phyloP scores from a whole-genome alignment of 2,329 filamentous ascomycete species.

The Westerdykella aurantiaca region DNA sequence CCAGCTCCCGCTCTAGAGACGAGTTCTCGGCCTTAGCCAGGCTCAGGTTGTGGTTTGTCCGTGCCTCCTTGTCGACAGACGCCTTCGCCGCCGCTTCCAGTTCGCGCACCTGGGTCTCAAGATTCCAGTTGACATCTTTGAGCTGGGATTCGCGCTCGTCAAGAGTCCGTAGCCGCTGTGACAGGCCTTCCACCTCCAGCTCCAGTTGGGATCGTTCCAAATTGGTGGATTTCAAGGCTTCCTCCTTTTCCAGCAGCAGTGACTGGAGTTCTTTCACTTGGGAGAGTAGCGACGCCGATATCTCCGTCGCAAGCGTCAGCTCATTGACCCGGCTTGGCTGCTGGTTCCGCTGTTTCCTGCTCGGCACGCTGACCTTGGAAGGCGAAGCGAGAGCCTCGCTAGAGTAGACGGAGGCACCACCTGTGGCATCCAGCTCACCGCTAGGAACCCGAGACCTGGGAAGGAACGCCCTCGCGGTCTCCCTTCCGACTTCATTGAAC shows the following conservation, averaged over 20 bases:
- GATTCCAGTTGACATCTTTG: constrained; percentile 97
- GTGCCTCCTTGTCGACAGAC: constrained; percentile 74
- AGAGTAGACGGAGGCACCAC: constrained; percentile 55
- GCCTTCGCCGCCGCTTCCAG: constrained; percentile 68
- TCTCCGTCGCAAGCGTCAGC: constrained; percentile 97
- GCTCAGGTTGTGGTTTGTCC: constrained; percentile 67
- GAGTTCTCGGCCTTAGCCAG: constrained; percentile 68
- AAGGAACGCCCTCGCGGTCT: constrained; percentile 82
- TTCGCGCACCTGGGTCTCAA: constrained; percentile 89
- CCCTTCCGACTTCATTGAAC: constrained; percentile 87
- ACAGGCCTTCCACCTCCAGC: constrained; percentile 70
- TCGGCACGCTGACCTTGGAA: constrained; percentile 81
- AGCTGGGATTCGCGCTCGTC: constrained; percentile 94
- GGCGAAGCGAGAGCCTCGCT: constrained; percentile 80
- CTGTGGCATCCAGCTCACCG: constrained; percentile 31
- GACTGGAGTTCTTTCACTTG: constrained; percentile 88
- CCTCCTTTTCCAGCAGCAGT: constrained; percentile 80
- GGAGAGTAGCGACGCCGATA: constrained; percentile 88
- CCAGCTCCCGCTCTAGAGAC: constrained; percentile 74
- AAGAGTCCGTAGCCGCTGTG: constrained; percentile 71
- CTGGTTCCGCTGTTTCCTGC: constrained; percentile 84
- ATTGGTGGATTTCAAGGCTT: constrained; percentile 69
- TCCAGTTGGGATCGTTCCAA: constrained; percentile 74
- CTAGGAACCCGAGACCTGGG: constrained; percentile 74
- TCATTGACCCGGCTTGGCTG: constrained; percentile 84